Base-by-base conservation (phyloP, 1,284 basidiomycete genomes). In the Leccinum griseonigrum region DNA sequence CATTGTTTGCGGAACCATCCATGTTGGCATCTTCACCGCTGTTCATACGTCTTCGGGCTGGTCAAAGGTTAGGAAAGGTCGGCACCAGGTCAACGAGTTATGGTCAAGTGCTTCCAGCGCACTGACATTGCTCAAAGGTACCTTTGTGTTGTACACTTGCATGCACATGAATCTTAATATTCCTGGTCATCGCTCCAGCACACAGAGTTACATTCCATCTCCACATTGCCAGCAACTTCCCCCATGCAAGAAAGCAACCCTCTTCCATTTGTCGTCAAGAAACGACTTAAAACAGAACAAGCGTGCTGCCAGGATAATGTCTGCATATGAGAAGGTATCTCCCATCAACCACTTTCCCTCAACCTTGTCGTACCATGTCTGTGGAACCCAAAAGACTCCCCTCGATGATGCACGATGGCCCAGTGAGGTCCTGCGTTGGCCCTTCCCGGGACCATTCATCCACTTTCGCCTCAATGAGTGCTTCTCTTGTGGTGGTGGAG, bases 241-340 rank as follows among this genome's bases (percentile, higher is more conserved):
- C 61, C 73, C 71, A 75, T 75, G 61, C 64, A 66, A 60, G 7
- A 65, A 63, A 43, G 62, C 55, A 10, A 75, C 28, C 7, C 53
- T 66, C 38, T 57, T 57, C 70, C 74, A 70, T 55, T 75, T 74
- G 3, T 71, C 66, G 1, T 66, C 62, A n/a, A 60, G 48, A 51
- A 63, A 62, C 63, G 22, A 22, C 22, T 22, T 22, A 22, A 22
- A 22, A 22, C 68, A 76, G 26, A 61, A 43, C 1, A 59, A 32
- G n/a, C n/a, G 57, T 14, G n/a, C 28, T 5, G 59, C 72, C 29
- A 65, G 6, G 36, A 74, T 26, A 18, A 74, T 67, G 51, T 75
- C 71, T 11, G 69, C 74, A 55, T 75, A 74, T 3, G 62, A 71
- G 58, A 75, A 74, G 9, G 65, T 64, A 32, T 66, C 60, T 1